A percentile compares a stretch with the other conserved stretches of the same genome.
Conservation (phyloP, 2,329 filamentous ascomycete species). For the Talaromyces sp. region DNA sequence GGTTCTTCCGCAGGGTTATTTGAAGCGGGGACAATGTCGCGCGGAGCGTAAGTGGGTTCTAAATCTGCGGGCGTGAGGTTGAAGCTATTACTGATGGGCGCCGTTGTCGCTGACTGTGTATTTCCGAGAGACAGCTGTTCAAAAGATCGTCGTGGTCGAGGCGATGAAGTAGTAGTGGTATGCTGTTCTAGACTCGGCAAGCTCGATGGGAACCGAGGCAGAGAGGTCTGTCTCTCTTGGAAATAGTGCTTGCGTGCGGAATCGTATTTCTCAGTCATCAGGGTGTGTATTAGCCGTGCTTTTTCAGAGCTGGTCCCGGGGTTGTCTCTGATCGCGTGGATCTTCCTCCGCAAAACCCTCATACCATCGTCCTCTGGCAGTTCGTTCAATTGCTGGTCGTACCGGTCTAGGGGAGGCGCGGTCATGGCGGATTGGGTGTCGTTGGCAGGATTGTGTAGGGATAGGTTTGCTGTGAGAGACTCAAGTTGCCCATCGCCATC, state of each 20-base stretch:
- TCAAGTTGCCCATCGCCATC: not conserved
- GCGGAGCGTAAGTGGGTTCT: constrained; percentile 60
- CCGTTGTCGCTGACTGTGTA: constrained; percentile 20
- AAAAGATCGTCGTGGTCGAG: constrained; percentile 22
- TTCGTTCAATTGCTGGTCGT: constrained; percentile 9
- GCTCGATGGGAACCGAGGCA: constrained; percentile 20
- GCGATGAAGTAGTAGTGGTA: constrained; percentile 16
- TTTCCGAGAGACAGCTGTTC: constrained; percentile 23
- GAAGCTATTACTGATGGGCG: constrained; percentile 28
- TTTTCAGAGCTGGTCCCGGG: constrained; percentile 58
- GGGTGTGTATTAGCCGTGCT: constrained; percentile 63
- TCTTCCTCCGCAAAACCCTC: constrained; percentile 59
- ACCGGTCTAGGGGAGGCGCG: not conserved
- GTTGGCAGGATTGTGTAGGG: not conserved
- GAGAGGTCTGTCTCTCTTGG: constrained; percentile 13
- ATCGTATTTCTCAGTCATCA: constrained; percentile 64
- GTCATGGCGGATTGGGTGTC: not conserved
- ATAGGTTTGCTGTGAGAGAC: not conserved
- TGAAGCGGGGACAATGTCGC: constrained; percentile 5
- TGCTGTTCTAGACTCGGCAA: constrained; percentile 18
- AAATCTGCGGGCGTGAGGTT: constrained; percentile 51
- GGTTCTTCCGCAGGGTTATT: not conserved
- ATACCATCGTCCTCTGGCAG: constrained; percentile 77
- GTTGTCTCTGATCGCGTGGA: constrained; percentile 61
- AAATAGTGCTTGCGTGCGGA: constrained; percentile 32